Conservation (phyloP, 306 rosid genomes). For the Hippophae rhamnoides region DNA sequence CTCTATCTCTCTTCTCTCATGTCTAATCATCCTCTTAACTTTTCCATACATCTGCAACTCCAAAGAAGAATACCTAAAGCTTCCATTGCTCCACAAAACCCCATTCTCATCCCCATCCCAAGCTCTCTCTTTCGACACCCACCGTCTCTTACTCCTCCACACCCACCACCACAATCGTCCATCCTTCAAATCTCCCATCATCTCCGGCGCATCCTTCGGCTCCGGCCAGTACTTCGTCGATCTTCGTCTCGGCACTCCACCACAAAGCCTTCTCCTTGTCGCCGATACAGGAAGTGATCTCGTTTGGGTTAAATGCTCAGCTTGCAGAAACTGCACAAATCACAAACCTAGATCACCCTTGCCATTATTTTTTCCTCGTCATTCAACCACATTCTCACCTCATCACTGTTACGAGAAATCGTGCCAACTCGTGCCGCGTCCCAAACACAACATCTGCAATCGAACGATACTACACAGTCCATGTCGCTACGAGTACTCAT, state of each 20-base stretch:
- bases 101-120: slow-evolving; percentile 33
- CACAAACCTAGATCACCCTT: slow-evolving; percentile 36
- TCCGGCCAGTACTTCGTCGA: slow-evolving; percentile 68
- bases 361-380: slow-evolving; percentile 53
- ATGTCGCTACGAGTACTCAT: slow-evolving; percentile 49
- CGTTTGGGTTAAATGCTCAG: slow-evolving; percentile 68
- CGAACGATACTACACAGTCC: slow-evolving; percentile 48
- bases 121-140: slow-evolving; percentile 37
- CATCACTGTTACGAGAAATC: slow-evolving; percentile 49
- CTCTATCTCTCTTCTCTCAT: not conserved
- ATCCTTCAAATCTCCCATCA: slow-evolving; percentile 28
- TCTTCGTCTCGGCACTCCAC: slow-evolving; percentile 57
- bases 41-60: slow-evolving; percentile 14
- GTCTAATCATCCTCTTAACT: slow-evolving; percentile 11
- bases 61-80: slow-evolving; percentile 27
- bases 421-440: slow-evolving; percentile 44
- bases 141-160: slow-evolving; percentile 48
- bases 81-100: slow-evolving; percentile 36
- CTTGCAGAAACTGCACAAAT: slow-evolving; percentile 38
- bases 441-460: slow-evolving; percentile 32
- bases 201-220: slow-evolving; percentile 64
- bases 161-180: slow-evolving; percentile 15
- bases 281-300: slow-evolving; percentile 77
- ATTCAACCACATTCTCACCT: slow-evolving; percentile 47
- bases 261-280: slow-evolving; percentile 57